Conservation (phyloP, 106 monocot genomes). For the Dendrobium catenatum region DNA sequence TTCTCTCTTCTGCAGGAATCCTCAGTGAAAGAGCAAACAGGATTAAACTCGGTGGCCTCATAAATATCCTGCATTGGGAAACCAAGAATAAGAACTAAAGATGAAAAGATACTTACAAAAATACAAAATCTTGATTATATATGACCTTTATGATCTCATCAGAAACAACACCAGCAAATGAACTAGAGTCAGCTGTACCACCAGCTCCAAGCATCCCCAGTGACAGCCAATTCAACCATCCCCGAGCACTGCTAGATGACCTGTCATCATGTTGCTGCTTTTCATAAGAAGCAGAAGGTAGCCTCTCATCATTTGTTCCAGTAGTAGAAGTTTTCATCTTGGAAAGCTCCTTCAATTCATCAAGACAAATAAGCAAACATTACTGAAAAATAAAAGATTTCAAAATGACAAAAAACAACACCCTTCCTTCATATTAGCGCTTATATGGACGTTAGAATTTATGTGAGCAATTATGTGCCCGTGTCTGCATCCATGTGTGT, state of each 20-base stretch:
- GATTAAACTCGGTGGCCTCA: constrained; percentile 82
- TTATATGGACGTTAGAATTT: neutral
- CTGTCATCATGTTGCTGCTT: constrained; percentile 39
- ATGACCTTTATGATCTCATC: constrained; percentile 91
- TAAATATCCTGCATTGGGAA: constrained; percentile 68
- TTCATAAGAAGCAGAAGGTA: constrained; percentile 19
- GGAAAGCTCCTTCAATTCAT: constrained; percentile 34
- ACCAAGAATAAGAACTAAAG: constrained; percentile 3
- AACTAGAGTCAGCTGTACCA: constrained; percentile 67
- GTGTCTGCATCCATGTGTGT: neutral
- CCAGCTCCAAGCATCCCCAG: constrained; percentile 99
- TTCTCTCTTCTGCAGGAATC: constrained; percentile 23
- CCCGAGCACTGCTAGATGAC: constrained; percentile 29
- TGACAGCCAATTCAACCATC: constrained; percentile 92
- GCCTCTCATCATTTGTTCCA: constrained; percentile 13
- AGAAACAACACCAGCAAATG: constrained; percentile 89
- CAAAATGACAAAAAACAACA: constrained; percentile 2
- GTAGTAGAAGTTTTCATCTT: constrained; percentile 18
- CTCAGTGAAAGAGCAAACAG: constrained; percentile 28
- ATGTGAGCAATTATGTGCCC: neutral
- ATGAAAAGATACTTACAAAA: neutral
- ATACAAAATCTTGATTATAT: neutral
- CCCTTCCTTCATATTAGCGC: neutral
- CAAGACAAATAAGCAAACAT: neutral
- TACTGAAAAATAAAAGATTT: neutral